Evolutionary conservation across 2,329 filamentous ascomycete species (phyloP).

Genomic region (Pyricularia sp.): DNA sequence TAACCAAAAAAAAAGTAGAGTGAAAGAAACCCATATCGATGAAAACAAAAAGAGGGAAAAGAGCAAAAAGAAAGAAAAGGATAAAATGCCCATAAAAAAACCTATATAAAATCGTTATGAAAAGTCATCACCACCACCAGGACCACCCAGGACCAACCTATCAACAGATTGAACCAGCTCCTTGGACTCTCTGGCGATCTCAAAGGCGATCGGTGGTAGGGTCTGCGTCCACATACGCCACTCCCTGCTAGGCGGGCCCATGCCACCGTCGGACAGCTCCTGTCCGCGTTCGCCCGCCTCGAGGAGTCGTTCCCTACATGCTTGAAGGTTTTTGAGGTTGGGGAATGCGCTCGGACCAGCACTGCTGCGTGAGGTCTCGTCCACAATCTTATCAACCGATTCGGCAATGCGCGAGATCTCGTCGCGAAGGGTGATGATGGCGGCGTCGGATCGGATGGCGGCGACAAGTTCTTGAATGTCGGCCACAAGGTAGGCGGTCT

Average conservation of each 20-base stretch:
- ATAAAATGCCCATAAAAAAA: slow-evolving; percentile 2
- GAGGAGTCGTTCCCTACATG: slow-evolving; percentile 56
- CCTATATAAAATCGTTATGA: slow-evolving; percentile 11
- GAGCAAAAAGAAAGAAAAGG: not conserved
- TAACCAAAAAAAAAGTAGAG: not conserved
- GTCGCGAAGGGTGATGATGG: slow-evolving; percentile 54
- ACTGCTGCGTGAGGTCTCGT: slow-evolving; percentile 50
- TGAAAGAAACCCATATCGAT: not conserved
- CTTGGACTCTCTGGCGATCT: slow-evolving; percentile 74
- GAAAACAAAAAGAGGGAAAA: not conserved
- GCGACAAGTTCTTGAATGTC: slow-evolving; percentile 75
- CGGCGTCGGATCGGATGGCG: slow-evolving; percentile 56
- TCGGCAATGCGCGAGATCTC: slow-evolving; percentile 62
- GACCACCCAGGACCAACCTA: slow-evolving; percentile 12
- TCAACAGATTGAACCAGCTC: slow-evolving; percentile 43
- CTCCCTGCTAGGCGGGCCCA: slow-evolving; percentile 41
- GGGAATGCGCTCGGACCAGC: slow-evolving; percentile 18
- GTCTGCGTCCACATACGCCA: slow-evolving; percentile 60
- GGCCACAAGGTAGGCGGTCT: slow-evolving; percentile 69
- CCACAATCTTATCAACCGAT: slow-evolving; percentile 61
- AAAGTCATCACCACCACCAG: slow-evolving; percentile 16
- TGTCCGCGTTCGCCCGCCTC: slow-evolving; percentile 53
- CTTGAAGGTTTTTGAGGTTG: slow-evolving; percentile 41
- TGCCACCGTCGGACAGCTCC: slow-evolving; percentile 43
- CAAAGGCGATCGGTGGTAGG: slow-evolving; percentile 77